These are phyloP conservation scores for Eutypella sp. DNA, from an alignment of 2,329 filamentous ascomycete species.

Conservation along the genomic window DNA sequence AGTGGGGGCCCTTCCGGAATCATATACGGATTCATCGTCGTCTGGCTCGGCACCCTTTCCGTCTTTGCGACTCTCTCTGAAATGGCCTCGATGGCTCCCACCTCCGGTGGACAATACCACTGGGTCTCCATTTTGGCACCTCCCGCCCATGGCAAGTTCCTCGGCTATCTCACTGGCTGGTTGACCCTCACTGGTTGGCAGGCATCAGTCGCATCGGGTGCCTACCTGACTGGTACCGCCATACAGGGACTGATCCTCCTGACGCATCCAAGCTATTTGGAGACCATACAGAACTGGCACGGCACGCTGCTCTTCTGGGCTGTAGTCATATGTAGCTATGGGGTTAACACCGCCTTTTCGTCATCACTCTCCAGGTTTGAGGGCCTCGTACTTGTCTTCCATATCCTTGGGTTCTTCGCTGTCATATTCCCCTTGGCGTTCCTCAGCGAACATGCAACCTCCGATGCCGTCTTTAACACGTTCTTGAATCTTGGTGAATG, in stretches of 20 bases:
- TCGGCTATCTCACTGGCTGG: constrained; percentile 19
- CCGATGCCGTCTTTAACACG: constrained; percentile 24
- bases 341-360: constrained; percentile 29
- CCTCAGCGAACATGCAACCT: constrained; percentile 20
- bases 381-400: constrained; percentile 35
- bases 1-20: constrained; percentile 36
- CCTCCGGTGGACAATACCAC: constrained; percentile 18
- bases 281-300: constrained; percentile 14
- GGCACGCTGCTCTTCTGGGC: constrained; percentile 25
- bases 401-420: constrained; percentile 42
- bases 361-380: constrained; percentile 33
- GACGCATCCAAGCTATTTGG: constrained; percentile 13
- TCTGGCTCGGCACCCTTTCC: constrained; percentile 43
- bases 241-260: constrained; percentile 17
- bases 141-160: constrained; percentile 9
- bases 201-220: constrained; percentile 11
- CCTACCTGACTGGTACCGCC: constrained; percentile 12
- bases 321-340: constrained; percentile 36
- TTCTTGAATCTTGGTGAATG: constrained; percentile 18
- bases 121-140: constrained; percentile 23
- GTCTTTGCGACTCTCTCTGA: constrained; percentile 41
- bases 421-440: constrained; percentile 31
- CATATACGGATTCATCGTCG: constrained; percentile 47
- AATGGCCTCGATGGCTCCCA: constrained; percentile 36
- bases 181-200: constrained; percentile 16